Conservation (phyloP, 164 flowering plant genomes). For the Stephania japonica region DNA sequence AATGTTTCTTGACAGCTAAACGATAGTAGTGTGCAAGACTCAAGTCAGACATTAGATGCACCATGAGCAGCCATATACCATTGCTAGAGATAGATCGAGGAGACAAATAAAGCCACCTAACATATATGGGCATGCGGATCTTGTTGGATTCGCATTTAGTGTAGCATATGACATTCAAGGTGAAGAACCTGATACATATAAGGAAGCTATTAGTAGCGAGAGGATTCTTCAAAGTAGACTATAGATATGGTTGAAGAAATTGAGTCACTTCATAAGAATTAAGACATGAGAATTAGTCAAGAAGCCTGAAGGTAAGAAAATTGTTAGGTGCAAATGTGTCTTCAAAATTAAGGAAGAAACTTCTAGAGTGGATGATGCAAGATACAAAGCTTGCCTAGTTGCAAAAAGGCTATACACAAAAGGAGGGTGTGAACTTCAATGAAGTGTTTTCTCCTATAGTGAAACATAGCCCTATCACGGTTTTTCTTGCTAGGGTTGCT, state of each 20-base stretch:
- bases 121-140: slow-evolving; percentile 3
- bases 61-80: background rate
- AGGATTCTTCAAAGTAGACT: background rate
- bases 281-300: background rate
- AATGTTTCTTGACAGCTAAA: background rate
- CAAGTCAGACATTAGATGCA: background rate
- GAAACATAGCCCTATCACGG: background rate
- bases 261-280: background rate
- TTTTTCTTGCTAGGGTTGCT: slow-evolving; percentile 6
- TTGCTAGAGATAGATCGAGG: background rate
- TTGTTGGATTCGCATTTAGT: slow-evolving; percentile 1
- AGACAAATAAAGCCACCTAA: slow-evolving; percentile 4
- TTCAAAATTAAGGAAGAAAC: slow-evolving; percentile 10
- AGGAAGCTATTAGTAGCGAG: slow-evolving; percentile 1
- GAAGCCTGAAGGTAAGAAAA: background rate
- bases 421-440: slow-evolving; percentile 4
- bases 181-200: background rate
- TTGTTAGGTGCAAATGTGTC: slow-evolving; percentile 5
- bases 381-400: background rate
- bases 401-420: slow-evolving; percentile 6
- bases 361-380: background rate
- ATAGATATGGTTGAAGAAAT: slow-evolving; percentile 11
- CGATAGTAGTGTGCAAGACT: background rate
- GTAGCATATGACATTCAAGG: background rate
- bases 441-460: slow-evolving; percentile 1